Evolutionary conservation across 192 early-diverging fungal species (phyloP).

Genomic region (Spinellus fusiger): DNA sequence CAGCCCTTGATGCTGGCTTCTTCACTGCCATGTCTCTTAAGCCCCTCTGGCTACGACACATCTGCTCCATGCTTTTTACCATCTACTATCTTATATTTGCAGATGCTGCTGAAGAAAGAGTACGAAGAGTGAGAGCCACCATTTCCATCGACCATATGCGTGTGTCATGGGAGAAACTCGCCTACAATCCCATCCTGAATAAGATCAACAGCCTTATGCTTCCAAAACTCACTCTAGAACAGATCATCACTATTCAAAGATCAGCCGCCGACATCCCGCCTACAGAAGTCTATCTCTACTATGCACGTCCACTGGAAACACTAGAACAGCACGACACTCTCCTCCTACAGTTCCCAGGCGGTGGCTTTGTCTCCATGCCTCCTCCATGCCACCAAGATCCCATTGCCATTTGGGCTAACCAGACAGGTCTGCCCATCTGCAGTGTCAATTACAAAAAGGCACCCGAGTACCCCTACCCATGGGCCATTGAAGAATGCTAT

Average conservation of each 20-base stretch:
- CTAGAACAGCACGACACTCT: constrained; percentile 36
- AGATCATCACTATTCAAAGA: constrained; percentile 24
- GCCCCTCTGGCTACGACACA: constrained; percentile 70
- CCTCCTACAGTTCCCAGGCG: constrained; percentile 67
- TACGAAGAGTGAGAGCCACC: constrained; percentile 67
- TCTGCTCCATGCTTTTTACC: constrained; percentile 70
- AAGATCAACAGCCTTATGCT: constrained; percentile 36
- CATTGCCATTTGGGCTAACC: constrained; percentile 71
- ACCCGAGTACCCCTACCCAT: constrained; percentile 93
- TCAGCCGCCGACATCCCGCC: constrained; percentile 22
- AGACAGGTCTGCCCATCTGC: constrained; percentile 65
- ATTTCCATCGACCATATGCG: constrained; percentile 85
- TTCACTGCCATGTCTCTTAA: constrained; percentile 79
- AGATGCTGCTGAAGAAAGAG: constrained; percentile 79
- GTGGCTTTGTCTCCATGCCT: constrained; percentile 90
- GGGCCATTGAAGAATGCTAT: constrained; percentile 85
- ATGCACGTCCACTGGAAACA: constrained; percentile 37
- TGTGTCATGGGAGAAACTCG: constrained; percentile 83
- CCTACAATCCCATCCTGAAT: constrained; percentile 59
- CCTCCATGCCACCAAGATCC: constrained; percentile 86
- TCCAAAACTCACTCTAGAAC: constrained; percentile 33
- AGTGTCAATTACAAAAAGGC: constrained; percentile 92
- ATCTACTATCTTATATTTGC: constrained; percentile 81
- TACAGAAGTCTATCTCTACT: constrained; percentile 49
- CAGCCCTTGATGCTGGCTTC: constrained; percentile 92